phyloP scores from a whole-genome alignment of 1,139 yeast species.

The Taphrina populina region DNA sequence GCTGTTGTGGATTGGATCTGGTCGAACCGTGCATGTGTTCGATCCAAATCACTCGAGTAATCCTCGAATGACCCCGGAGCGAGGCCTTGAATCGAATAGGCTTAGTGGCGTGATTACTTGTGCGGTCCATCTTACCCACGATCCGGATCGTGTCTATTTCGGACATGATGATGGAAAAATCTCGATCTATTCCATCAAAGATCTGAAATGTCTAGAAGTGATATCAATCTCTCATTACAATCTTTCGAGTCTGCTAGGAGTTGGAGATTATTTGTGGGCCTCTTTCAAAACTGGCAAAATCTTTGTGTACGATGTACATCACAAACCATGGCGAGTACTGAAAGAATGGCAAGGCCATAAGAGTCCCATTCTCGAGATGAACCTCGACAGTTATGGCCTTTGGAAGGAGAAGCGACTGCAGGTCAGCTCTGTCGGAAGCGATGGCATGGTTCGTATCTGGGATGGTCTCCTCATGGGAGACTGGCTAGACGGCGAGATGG shows the following conservation, averaged over 20 bases:
- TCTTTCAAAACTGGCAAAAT: slow-evolving; percentile 48
- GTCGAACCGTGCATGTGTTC: slow-evolving; percentile 45
- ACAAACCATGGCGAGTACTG: slow-evolving; percentile 45
- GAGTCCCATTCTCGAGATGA: slow-evolving; percentile 41
- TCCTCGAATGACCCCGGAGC: slow-evolving; percentile 13
- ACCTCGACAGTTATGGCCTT: slow-evolving; percentile 39
- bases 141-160: slow-evolving; percentile 45
- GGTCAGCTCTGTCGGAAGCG: slow-evolving; percentile 40
- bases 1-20: slow-evolving; percentile 46
- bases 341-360: slow-evolving; percentile 50
- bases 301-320: slow-evolving; percentile 45
- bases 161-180: slow-evolving; percentile 51
- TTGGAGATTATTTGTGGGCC: slow-evolving; percentile 47
- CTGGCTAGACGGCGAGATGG: slow-evolving; percentile 46
- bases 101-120: slow-evolving; percentile 44
- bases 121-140: slow-evolving; percentile 42
- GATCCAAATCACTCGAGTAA: slow-evolving; percentile 41
- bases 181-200: slow-evolving; percentile 43
- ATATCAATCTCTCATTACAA: slow-evolving; percentile 45
- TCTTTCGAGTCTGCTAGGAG: slow-evolving; percentile 44
- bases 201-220: slow-evolving; percentile 43
- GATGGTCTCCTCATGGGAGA: slow-evolving; percentile 46
- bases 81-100: slow-evolving; percentile 40
- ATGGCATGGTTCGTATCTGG: slow-evolving; percentile 44
- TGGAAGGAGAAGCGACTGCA: slow-evolving; percentile 40